Evolutionary conservation across 2,329 filamentous ascomycete genomes (phyloP), one percentile per base, ranked within the genome.

Genomic region (Aspergillus cejpii): DNA sequence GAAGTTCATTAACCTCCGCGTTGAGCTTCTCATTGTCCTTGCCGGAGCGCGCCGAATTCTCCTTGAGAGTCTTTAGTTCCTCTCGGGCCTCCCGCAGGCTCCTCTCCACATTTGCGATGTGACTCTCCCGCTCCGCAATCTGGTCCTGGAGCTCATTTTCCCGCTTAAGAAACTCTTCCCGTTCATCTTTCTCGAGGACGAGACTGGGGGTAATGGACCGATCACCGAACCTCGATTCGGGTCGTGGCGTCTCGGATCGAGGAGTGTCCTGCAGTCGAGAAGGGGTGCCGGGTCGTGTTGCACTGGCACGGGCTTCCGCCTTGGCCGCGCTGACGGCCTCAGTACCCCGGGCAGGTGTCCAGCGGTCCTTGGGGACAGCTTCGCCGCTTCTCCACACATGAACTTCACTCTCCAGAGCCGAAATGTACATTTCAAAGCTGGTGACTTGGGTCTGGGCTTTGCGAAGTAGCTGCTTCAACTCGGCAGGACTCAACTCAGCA

Each of bases 61-160:
- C 90, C 66, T 94, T 94, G 56, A 96, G 75, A 54, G 85, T 84
- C 45, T 77, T 71, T 42, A 97, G 74, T 69, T 98, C 92, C 56
- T 95, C 90, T 63, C 88, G 90, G 23, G 83, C 83, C 55, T 94
- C 87, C 47, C 81, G 81, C 33, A 96, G 74, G 48, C 80, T 80
- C 67, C 92, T 86, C 66, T 97, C 91, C 0, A 84, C 80, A 21
- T 83, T 77, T 6, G 83, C 81, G 33, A 94, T 83, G 54, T 85
- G 82, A 2, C 85, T 83, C 67, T 98, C 92, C 69, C 84, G 92
- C 68, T 98, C 92, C 1, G 92, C 84, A 43, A 98, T 78, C 71
- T 97, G 91, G 63, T 98, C 92, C 65, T 97, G 92, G 33, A 98
- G 78, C 65, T 98, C 92, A 59, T 98, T 98, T 66, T 98, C 92